Evolutionary conservation across 176 grass and related monocot genomes (phyloP).

Genomic region (Carex cristatella): DNA sequence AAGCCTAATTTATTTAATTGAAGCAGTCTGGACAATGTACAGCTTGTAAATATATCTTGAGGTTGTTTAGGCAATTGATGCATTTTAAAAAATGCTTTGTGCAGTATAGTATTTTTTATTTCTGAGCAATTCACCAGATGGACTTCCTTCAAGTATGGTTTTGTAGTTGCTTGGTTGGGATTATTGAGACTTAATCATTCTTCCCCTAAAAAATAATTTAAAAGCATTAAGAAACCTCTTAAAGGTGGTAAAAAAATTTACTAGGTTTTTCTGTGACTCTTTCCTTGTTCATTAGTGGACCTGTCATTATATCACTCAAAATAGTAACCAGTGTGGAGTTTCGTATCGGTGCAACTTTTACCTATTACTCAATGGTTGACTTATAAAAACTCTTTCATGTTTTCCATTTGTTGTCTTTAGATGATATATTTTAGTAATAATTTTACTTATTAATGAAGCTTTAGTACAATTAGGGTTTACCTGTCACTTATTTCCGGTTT

Average conservation of each 20-base stretch:
- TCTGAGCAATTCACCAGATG: neutral
- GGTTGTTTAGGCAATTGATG: conserved; percentile 1
- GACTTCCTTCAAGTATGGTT: neutral
- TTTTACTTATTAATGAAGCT: neutral
- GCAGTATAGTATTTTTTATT: neutral
- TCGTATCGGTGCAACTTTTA: neutral
- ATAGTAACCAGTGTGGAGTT: neutral
- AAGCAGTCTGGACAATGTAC: neutral
- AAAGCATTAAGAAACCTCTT: neutral
- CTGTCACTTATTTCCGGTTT: neutral
- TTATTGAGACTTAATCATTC: neutral
- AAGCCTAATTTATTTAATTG: neutral
- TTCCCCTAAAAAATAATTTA: too few relatives aligned
- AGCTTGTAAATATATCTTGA: neutral
- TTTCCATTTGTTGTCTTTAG: neutral
- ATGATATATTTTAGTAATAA: neutral
- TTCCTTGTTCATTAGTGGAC: neutral
- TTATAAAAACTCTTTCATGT: neutral
- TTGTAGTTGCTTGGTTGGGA: neutral
- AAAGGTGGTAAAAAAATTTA: neutral
- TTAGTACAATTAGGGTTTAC: neutral
- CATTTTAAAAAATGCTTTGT: neutral
- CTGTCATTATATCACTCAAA: neutral
- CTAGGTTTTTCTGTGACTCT: neutral
- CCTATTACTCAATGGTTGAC: neutral